A percentile compares a stretch with the other conserved stretches of the same genome.
Evolutionary conservation across 2,329 filamentous ascomycete species (phyloP).

Genomic region (Dactylellina parvicollis): DNA sequence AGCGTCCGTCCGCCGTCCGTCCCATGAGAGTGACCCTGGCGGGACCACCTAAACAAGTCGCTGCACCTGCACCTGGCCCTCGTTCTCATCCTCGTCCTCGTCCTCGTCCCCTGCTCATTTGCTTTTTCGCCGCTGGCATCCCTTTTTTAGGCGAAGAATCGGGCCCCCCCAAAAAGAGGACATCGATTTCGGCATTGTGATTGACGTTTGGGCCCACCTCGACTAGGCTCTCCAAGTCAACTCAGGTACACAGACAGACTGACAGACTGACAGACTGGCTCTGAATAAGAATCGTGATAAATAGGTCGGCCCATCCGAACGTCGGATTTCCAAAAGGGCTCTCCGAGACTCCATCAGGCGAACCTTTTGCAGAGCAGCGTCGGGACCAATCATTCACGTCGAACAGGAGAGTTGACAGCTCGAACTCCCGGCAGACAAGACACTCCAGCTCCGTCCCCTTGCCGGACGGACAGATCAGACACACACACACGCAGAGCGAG

Average conservation of each 20-base stretch:
- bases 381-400: slow-evolving; percentile 30
- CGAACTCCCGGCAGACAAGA: slow-evolving; percentile 24
- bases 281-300: slow-evolving; percentile 28
- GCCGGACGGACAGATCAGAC: slow-evolving; percentile 11
- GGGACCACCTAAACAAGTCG: slow-evolving; percentile 26
- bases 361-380: not conserved
- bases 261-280: not conserved
- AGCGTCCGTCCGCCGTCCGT: slow-evolving; percentile 43
- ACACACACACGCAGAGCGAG: not conserved
- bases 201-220: slow-evolving; percentile 53
- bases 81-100: no score
- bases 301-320: slow-evolving; percentile 51
- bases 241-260: slow-evolving; percentile 34
- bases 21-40: slow-evolving; percentile 38
- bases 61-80: slow-evolving; percentile 24
- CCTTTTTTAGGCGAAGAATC: slow-evolving; percentile 51
- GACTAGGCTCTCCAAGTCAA: slow-evolving; percentile 46
- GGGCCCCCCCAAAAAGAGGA: slow-evolving; percentile 25
- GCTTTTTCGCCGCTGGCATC: slow-evolving; percentile 47
- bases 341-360: not conserved
- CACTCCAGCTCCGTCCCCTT: slow-evolving; percentile 1
- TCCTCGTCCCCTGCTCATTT: slow-evolving; percentile 10
- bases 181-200: slow-evolving; percentile 27
- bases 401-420: slow-evolving; percentile 16
- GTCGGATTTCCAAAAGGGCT: not conserved